A percentile compares a stretch with the other conserved stretches of the same genome.
These are phyloP conservation scores for Candida methanosorbosa DNA, from an alignment of 805 yeast species.

Conservation along the genomic window DNA sequence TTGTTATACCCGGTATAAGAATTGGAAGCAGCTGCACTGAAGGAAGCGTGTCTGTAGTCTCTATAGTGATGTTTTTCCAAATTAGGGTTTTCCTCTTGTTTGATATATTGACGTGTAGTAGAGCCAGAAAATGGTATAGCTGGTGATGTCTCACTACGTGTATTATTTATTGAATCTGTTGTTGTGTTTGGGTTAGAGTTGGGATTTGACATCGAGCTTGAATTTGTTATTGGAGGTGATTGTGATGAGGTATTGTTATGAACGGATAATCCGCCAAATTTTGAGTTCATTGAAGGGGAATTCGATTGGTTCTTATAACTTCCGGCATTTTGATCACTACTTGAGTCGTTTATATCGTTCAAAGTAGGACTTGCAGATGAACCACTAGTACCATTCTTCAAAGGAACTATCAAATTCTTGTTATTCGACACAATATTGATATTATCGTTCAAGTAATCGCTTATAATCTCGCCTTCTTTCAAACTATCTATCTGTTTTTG, in stretches of 20 bases:
- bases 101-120: neutral
- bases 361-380: neutral
- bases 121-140: neutral
- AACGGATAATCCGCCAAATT: neutral
- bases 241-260: neutral
- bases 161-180: neutral
- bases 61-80: constrained; percentile 13
- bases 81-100: neutral
- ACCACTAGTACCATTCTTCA: constrained; percentile 1
- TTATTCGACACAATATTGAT: constrained; percentile 44
- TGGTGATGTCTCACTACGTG: neutral
- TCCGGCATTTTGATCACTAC: neutral
- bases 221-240: neutral
- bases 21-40: constrained; percentile 52
- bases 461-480: constrained; percentile 24
- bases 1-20: constrained; percentile 42
- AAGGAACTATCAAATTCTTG: constrained; percentile 42
- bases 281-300: neutral
- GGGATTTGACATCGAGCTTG: neutral
- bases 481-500: constrained; percentile 5
- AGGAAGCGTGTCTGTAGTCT: constrained; percentile 45
- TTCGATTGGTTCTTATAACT: neutral
- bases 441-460: constrained; percentile 35
- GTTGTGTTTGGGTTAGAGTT: neutral
- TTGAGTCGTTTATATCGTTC: neutral